These are phyloP conservation scores for Herpetomonas muscarum DNA, from an alignment of 208 protist genomes.

Conservation along the genomic window DNA sequence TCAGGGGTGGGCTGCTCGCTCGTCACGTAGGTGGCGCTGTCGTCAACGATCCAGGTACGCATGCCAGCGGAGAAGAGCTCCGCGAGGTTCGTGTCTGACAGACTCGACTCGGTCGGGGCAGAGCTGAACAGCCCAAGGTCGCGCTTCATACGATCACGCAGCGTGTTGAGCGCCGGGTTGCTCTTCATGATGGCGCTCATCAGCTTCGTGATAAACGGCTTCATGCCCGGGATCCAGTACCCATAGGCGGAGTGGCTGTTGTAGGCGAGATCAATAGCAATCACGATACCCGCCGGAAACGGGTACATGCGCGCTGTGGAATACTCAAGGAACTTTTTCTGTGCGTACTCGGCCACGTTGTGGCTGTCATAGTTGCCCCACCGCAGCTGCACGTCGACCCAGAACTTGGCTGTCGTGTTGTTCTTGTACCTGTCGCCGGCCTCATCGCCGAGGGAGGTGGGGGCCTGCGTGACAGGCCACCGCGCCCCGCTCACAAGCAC, in stretches of 20 bases:
- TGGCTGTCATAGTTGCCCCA: slow-evolving; percentile 99
- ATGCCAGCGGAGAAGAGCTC: slow-evolving; percentile 99
- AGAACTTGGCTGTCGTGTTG: slow-evolving; percentile 97
- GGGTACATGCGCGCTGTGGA: slow-evolving; percentile 99
- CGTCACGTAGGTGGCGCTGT: slow-evolving; percentile 99
- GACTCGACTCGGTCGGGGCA: slow-evolving; percentile 99
- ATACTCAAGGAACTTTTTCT: slow-evolving; percentile 99
- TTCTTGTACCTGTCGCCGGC: slow-evolving; percentile 66
- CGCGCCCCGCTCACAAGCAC: slow-evolving; percentile 96
- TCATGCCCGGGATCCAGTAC: slow-evolving; percentile 98
- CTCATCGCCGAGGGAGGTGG: slow-evolving; percentile 79
- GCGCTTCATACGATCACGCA: slow-evolving; percentile 99
- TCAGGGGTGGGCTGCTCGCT: slow-evolving; percentile 99
- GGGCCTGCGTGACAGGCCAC: slow-evolving; percentile 90
- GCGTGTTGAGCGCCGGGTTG: slow-evolving; percentile 99
- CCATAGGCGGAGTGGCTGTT: slow-evolving; percentile 98
- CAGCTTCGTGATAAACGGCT: slow-evolving; percentile 97
- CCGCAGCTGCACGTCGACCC: slow-evolving; percentile 99
- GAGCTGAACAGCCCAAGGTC: slow-evolving; percentile 99
- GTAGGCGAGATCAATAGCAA: slow-evolving; percentile 99
- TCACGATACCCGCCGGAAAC: slow-evolving; percentile 97
- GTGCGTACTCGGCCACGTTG: slow-evolving; percentile 99
- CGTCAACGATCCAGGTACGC: slow-evolving; percentile 99
- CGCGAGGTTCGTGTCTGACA: slow-evolving; percentile 98
- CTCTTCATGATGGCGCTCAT: slow-evolving; percentile 99